Base-by-base conservation (phyloP, 441 rosid species). In the Adansonia gregorii region DNA sequence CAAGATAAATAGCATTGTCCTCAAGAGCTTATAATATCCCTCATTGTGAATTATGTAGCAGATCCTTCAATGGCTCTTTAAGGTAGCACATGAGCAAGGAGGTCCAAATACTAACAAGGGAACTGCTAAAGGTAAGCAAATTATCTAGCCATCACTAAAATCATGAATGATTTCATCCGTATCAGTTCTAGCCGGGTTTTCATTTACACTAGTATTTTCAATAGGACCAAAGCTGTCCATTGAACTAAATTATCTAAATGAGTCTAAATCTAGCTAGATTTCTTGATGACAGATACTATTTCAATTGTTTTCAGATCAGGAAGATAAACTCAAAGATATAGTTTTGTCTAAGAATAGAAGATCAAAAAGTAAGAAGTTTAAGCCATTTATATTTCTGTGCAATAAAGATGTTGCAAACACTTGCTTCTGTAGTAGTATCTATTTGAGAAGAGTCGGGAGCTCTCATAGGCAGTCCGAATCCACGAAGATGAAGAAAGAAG, bases 11-110 rank as follows among this genome's bases (percentile, higher is more conserved):
- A 54, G 10, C 46, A 20, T 43, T 67, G 67, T 48, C 51, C 78
- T 73, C 76, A 75, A 59, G 14, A 67, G 72, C 76, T 78, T 60
- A 45, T 35, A 14, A 31, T 63, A 45, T 58, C 20, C 72, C 73
- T 72, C 73, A 48, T 74, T 72, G 48, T 84, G 46, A 73, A 76
- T 84, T 87, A 31, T 12, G 76, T 85, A 82, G 79, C 94, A 90
- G 95, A 87, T 90, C 75, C 71, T 89, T 71, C 92, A 74, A 8
- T 60, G 90, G 89, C 84, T 83, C 76, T 86, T 84, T 73, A 87
- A 84, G 81, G 77, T 45, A 54, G 77, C 87, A 65, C 86, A 73
- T 64, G 85, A 80, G 41, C 73, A 81, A 82, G 71, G 77, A 64
- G 80, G 41, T 64, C 78, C 73, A 8, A 51, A 65, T 24, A 35